Evolutionary conservation across 306 rosid species (phyloP).

Genomic region (Parietaria judaica): DNA sequence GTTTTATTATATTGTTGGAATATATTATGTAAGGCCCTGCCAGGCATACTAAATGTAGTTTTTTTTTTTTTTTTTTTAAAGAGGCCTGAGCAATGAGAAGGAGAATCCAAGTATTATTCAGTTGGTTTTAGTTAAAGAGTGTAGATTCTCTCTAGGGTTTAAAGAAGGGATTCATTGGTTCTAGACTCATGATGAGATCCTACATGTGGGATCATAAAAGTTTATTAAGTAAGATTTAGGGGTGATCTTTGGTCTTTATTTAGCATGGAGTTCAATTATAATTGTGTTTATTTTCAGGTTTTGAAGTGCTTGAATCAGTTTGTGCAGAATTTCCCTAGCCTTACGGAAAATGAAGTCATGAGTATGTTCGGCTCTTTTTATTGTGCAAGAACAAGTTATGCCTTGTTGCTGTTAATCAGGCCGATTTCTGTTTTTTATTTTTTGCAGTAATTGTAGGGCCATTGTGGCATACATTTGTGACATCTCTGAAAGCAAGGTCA

Average conservation of each 20-base stretch:
- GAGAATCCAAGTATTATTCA: too few relatives aligned
- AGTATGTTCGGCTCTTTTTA: constrained; percentile 34
- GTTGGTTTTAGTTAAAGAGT: too few relatives aligned
- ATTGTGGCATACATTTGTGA: constrained; percentile 80
- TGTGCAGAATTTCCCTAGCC: constrained; percentile 69
- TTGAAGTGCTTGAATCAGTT: constrained; percentile 92
- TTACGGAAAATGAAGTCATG: constrained; percentile 57
- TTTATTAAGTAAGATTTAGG: too few relatives aligned
- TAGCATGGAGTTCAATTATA: too few relatives aligned
- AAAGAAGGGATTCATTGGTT: too few relatives aligned
- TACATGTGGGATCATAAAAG: too few relatives aligned
- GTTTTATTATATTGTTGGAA: too few relatives aligned
- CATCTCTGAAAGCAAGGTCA: constrained; percentile 59
- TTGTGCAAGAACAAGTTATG: constrained; percentile 9
- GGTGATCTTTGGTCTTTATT: too few relatives aligned
- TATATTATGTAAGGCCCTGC: too few relatives aligned
- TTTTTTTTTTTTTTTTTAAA: too few relatives aligned
- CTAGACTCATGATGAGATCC: too few relatives aligned
- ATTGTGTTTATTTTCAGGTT: constrained; percentile 38
- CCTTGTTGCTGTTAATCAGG: constrained; percentile 13
- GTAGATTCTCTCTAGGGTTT: too few relatives aligned
- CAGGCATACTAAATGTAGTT: not conserved
- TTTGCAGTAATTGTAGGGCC: constrained; percentile 66
- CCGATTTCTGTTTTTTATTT: constrained; percentile 17
- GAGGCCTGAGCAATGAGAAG: not conserved